Evolutionary conservation across 345 rosid species (phyloP).

Genomic region (Arabidopsis thaliana): DNA sequence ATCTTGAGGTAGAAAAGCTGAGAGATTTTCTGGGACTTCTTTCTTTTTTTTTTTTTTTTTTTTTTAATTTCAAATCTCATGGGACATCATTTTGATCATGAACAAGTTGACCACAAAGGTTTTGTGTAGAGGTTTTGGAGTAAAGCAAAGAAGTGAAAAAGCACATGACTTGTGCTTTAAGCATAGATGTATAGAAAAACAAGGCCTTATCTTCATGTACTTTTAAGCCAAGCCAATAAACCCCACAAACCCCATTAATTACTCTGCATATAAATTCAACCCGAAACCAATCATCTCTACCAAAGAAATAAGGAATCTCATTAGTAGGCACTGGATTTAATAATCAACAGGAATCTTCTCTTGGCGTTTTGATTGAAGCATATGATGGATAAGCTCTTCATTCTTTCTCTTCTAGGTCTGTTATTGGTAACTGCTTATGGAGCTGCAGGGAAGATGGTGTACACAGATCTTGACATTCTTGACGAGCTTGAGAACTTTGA

Average conservation of each 20-base stretch:
- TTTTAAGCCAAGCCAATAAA: constrained; percentile 95
- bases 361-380: constrained; percentile 36
- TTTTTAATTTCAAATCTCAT: constrained; percentile 35
- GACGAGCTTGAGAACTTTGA: constrained; percentile 62
- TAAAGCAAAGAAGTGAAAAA: constrained; percentile 80
- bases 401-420: constrained; percentile 59
- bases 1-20: constrained; percentile 9
- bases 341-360: constrained; percentile 31
- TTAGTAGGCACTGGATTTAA: constrained; percentile 34
- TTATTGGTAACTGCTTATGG: constrained; percentile 57
- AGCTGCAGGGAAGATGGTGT: constrained; percentile 58
- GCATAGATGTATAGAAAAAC: constrained; percentile 74
- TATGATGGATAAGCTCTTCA: constrained; percentile 63
- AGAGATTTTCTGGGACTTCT: constrained; percentile 7
- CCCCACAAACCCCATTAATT: constrained; percentile 56
- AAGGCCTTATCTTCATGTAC: constrained; percentile 67
- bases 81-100: constrained; percentile 49
- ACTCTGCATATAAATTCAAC: constrained; percentile 70
- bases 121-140: constrained; percentile 67
- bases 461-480: constrained; percentile 53
- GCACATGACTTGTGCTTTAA: constrained; percentile 87
- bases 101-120: constrained; percentile 50
- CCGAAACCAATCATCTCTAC: constrained; percentile 48
- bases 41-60: constrained; percentile 34
- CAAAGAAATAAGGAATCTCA: constrained; percentile 37